These are phyloP conservation scores for Protomyces inouyei DNA, from an alignment of 1,139 yeast species.

Conservation along the genomic window DNA sequence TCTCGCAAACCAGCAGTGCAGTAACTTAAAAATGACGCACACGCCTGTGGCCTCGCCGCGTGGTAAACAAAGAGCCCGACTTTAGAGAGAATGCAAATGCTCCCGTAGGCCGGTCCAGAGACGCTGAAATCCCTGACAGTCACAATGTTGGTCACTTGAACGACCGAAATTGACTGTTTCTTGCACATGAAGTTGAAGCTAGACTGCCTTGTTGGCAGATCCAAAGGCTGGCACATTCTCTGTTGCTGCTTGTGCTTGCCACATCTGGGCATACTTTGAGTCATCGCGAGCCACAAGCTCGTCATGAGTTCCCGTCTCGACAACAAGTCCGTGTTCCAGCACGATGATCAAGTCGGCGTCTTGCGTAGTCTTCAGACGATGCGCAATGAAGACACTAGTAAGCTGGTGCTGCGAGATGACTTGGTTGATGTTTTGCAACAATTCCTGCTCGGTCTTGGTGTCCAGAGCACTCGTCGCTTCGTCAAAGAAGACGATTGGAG, in stretches of 20 bases:
- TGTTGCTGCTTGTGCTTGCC: constrained; percentile 87
- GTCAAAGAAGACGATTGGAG: constrained; percentile 90
- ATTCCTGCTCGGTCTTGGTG: constrained; percentile 82
- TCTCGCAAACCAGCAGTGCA: no score
- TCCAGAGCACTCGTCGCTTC: constrained; percentile 97
- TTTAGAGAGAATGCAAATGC: no score
- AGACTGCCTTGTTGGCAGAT: background rate
- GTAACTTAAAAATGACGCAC: no score
- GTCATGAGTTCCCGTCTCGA: constrained; percentile 80
- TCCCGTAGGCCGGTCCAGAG: no score
- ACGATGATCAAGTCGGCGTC: constrained; percentile 93
- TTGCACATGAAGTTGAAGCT: no score
- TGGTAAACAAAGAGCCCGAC: no score
- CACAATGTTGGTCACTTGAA: no score
- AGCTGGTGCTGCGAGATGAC: constrained; percentile 39
- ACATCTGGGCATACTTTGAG: constrained; percentile 69
- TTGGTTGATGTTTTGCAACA: constrained; percentile 52
- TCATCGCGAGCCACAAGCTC: constrained; percentile 50
- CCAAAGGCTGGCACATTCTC: constrained; percentile 41
- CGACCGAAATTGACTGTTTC: no score
- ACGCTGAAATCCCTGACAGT: no score
- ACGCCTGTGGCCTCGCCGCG: no score
- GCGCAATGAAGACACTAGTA: constrained; percentile 90
- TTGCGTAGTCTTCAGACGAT: constrained; percentile 85
- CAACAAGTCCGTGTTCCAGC: constrained; percentile 67